Evolutionary conservation across 768 basidiomycete genomes (phyloP).

Genomic region (Termitomyces sp.): DNA sequence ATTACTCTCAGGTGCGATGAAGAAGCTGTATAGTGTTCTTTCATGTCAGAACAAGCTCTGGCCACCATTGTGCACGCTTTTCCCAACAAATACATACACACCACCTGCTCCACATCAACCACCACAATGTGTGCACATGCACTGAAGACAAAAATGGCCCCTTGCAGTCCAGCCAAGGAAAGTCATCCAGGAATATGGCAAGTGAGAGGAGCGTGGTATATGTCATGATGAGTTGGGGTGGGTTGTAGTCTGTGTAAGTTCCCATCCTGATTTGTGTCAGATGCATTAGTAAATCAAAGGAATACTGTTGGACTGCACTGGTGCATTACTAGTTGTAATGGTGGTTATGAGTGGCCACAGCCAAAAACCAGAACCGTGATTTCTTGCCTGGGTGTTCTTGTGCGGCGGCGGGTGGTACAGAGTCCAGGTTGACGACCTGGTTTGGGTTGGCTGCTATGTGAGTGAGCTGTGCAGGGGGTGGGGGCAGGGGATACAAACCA

Average conservation of each 20-base stretch:
- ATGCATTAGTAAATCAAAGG: conserved; percentile 6
- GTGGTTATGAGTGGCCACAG: conserved; percentile 69
- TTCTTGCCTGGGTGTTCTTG: conserved; percentile 79
- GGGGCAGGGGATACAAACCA: conserved; percentile 50
- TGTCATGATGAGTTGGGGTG: conserved; percentile 87
- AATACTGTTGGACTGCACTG: conserved; percentile 8
- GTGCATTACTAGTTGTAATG: neutral
- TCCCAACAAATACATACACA: neutral
- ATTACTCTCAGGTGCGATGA: conserved; percentile 54
- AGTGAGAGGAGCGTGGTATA: conserved; percentile 87
- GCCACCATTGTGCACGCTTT: neutral
- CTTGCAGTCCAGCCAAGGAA: conserved; percentile 59
- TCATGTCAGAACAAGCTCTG: neutral
- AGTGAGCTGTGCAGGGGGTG: neutral
- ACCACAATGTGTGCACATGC: neutral
- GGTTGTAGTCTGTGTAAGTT: conserved; percentile 48
- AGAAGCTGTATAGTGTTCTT: conserved; percentile 46
- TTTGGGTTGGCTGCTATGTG: neutral
- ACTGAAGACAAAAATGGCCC: conserved; percentile 28
- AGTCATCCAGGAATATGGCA: conserved; percentile 83
- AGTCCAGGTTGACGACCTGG: conserved; percentile 77
- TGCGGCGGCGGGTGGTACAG: conserved; percentile 53
- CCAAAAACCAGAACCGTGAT: conserved; percentile 66
- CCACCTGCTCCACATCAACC: neutral
- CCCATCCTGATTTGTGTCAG: conserved; percentile 17